Percentiles rank a stretch among this genome's conserved stretches.
These are phyloP conservation scores for Macadamia integrifolia DNA, from an alignment of 164 flowering plant species.

Conservation along the genomic window DNA sequence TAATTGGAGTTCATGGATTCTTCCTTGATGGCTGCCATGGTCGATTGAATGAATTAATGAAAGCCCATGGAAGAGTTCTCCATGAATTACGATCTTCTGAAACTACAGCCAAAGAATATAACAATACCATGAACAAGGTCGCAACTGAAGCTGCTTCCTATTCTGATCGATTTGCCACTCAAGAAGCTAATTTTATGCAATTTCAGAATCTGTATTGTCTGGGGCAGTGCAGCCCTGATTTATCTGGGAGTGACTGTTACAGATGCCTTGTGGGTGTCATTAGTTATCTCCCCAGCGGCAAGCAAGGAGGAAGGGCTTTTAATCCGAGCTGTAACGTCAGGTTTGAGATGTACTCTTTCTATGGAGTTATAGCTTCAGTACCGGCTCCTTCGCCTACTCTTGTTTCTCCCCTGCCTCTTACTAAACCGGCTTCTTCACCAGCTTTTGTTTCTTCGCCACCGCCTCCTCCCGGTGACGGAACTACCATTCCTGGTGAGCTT, in stretches of 20 bases:
- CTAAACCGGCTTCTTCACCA: too few species aligned
- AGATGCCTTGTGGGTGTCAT: background rate
- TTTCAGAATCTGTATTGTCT: background rate
- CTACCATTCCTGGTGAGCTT: background rate
- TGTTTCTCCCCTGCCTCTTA: too few species aligned
- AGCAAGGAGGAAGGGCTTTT: background rate
- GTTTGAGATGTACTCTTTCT: constrained; percentile 10
- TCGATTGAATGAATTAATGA: too few species aligned
- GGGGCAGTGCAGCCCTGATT: constrained; percentile 19
- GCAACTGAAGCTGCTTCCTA: background rate
- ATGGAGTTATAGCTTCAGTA: background rate
- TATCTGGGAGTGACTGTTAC: constrained; percentile 7
- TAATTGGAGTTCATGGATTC: too few species aligned
- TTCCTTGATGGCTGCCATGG: too few species aligned
- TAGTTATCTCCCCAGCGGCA: background rate
- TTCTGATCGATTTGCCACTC: background rate
- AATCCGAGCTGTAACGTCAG: constrained; percentile 6
- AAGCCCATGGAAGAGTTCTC: too few species aligned
- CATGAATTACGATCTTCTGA: too few species aligned
- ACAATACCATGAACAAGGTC: background rate
- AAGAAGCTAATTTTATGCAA: background rate
- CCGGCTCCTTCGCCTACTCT: background rate
- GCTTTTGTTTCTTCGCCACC: background rate
- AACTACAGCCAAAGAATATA: too few species aligned
- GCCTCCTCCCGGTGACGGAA: background rate